Percentiles rank a stretch among this genome's conserved stretches.
Conservation (phyloP, 1,284 basidiomycete genomes). For the Nidula niveotomentosa region DNA sequence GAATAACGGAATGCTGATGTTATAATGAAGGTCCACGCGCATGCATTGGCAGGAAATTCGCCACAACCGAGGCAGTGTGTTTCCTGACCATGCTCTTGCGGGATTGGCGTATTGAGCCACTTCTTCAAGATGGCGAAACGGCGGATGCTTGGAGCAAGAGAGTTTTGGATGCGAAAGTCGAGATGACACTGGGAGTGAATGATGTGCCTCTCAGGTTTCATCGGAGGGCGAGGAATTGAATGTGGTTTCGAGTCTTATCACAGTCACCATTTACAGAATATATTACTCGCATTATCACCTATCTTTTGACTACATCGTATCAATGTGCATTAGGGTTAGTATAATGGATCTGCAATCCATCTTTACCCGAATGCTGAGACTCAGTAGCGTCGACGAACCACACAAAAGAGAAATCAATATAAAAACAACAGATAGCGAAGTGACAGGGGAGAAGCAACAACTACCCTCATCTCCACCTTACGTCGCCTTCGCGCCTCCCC, state of each 20-base stretch:
- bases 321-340: not conserved
- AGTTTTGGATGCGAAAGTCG: constrained; percentile 38
- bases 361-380: not conserved
- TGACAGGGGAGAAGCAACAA: not conserved
- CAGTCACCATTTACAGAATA: not conserved
- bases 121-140: constrained; percentile 40
- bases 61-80: constrained; percentile 47
- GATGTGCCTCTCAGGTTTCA: constrained; percentile 40
- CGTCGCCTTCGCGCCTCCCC: constrained; percentile 50
- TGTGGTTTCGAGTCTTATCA: not conserved
- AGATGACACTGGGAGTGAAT: constrained; percentile 37
- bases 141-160: constrained; percentile 39
- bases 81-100: constrained; percentile 49
- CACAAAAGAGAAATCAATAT: not conserved
- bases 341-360: not conserved
- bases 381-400: not conserved
- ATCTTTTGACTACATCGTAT: not conserved
- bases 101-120: constrained; percentile 48
- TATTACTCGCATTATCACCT: not conserved
- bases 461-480: not conserved
- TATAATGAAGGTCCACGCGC: constrained; percentile 41
- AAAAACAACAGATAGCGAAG: not conserved
- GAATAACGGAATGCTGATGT: not conserved
- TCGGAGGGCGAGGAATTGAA: constrained; percentile 13
- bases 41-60: constrained; percentile 57